A percentile compares a stretch with the other conserved stretches of the same genome.
These are phyloP conservation scores for Flammula alnicola DNA, from an alignment of 1,284 basidiomycete species.

Conservation along the genomic window DNA sequence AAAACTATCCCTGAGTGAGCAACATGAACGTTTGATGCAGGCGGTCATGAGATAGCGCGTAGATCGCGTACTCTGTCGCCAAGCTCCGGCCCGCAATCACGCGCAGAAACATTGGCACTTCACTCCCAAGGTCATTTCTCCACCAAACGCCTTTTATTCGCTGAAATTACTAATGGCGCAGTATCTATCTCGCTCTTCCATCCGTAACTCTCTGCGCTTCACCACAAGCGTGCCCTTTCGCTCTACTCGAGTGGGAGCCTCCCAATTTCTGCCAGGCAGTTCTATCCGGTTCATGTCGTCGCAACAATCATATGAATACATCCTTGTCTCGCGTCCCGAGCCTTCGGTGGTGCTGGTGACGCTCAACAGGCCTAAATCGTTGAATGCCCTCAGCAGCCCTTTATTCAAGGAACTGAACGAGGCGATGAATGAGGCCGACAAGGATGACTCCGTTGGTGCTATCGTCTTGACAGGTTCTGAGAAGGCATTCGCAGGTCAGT, in stretches of 20 bases:
- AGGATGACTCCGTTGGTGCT: conserved; percentile 75
- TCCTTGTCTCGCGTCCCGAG: conserved; percentile 76
- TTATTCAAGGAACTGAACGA: conserved; percentile 81
- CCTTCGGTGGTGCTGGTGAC: conserved; percentile 87
- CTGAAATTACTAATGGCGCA: conserved; percentile 26
- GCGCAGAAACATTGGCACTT: too few relatives aligned
- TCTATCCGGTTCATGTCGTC: conserved; percentile 44
- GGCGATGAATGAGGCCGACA: conserved; percentile 75
- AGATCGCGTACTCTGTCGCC: too few relatives aligned
- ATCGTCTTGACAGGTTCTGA: conserved; percentile 95
- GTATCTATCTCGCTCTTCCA: conserved; percentile 22
- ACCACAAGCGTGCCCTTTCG: conserved; percentile 16
- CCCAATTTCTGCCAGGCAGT: conserved; percentile 11
- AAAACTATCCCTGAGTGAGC: too few relatives aligned
- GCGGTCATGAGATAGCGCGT: too few relatives aligned
- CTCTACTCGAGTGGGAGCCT: conserved; percentile 8
- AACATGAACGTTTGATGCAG: too few relatives aligned
- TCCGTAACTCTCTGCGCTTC: conserved; percentile 22
- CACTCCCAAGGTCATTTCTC: too few relatives aligned
- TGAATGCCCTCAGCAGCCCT: conserved; percentile 89
- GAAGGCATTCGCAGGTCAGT: conserved; percentile 88
- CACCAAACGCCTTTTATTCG: too few relatives aligned
- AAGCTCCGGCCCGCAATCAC: too few relatives aligned
- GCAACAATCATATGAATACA: conserved; percentile 65
- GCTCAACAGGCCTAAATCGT: conserved; percentile 94